phyloP scores from a whole-genome alignment of 2,329 filamentous ascomycete species.

The Pezicula rhizophila region DNA sequence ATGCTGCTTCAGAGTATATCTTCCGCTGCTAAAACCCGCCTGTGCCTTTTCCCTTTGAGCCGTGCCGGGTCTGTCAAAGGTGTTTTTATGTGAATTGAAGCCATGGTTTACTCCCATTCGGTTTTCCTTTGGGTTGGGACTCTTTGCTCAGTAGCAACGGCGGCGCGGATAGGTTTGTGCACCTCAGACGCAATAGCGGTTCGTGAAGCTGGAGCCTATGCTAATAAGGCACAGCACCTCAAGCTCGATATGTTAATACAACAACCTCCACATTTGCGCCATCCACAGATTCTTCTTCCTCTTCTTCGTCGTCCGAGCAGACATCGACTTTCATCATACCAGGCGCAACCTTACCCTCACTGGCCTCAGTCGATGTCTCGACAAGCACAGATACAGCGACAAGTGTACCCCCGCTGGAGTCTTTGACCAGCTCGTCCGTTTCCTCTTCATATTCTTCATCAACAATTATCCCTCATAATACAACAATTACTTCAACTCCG shows the following conservation, averaged over 20 bases:
- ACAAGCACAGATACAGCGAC: no score
- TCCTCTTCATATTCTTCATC: no score
- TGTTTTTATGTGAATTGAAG: constrained; percentile 6
- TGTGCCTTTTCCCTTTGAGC: no score
- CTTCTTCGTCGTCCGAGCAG: not conserved
- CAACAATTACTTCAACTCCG: no score
- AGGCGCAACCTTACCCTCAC: no score
- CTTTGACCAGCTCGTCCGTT: no score
- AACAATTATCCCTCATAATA: no score
- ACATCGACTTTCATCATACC: not conserved
- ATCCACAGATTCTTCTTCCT: not conserved
- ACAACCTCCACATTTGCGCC: not conserved
- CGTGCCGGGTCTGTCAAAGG: not conserved
- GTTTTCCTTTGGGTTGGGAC: constrained; percentile 9
- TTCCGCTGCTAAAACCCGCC: no score
- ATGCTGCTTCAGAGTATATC: not conserved
- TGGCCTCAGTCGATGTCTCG: no score
- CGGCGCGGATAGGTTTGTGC: not conserved
- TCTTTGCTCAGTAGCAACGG: constrained; percentile 7
- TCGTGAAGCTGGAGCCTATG: not conserved
- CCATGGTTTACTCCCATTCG: constrained; percentile 11
- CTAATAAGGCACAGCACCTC: not conserved
- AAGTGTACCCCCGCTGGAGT: no score
- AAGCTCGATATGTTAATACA: not conserved
- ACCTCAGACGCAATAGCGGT: not conserved